phyloP scores from a whole-genome alignment of 1,284 basidiomycete species.

The Trichosporon sp. region DNA sequence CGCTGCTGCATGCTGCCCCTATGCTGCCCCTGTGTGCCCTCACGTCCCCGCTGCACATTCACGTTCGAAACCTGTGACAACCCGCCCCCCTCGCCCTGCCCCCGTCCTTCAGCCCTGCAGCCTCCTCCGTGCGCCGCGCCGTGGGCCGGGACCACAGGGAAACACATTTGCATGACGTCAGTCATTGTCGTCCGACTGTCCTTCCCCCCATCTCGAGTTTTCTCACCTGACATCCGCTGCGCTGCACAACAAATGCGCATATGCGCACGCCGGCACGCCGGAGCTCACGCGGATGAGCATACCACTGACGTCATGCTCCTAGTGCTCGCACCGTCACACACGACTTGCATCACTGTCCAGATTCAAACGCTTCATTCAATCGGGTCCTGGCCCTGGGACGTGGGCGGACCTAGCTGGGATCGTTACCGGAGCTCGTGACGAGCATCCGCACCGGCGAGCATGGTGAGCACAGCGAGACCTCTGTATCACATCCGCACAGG shows the following conservation, averaged over 20 bases:
- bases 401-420: background rate
- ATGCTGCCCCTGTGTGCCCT: too few species aligned
- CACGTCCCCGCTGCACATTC: background rate
- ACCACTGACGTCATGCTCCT: background rate
- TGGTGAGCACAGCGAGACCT: too few species aligned
- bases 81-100: background rate
- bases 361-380: background rate
- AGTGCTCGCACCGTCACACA: background rate
- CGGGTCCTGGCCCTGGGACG: background rate
- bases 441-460: too few species aligned
- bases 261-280: background rate
- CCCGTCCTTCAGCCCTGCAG: too few species aligned
- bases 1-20: too few species aligned
- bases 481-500: too few species aligned
- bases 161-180: background rate
- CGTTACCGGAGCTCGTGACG: too few species aligned
- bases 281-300: background rate
- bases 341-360: background rate
- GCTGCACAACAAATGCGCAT: too few species aligned
- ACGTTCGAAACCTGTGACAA: background rate
- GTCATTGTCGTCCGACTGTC: background rate
- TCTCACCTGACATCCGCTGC: background rate
- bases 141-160: background rate
- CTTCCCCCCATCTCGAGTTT: background rate
- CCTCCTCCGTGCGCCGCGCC: background rate